Evolutionary conservation across 2,329 filamentous ascomycete genomes (phyloP).

Genomic region (Fusarium buharicum): DNA sequence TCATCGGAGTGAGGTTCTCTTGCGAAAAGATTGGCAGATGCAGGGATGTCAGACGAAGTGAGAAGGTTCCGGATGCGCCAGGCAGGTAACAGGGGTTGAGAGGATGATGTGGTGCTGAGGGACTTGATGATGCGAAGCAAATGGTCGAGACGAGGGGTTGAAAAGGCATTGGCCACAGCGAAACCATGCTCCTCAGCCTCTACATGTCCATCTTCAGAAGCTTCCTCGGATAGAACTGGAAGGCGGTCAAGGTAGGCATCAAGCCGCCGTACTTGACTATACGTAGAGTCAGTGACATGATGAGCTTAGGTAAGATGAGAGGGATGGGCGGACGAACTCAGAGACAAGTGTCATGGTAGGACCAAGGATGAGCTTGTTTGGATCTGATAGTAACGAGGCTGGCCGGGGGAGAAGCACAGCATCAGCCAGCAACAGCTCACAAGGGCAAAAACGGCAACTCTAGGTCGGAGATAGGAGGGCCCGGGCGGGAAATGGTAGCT

Average conservation of each 20-base stretch:
- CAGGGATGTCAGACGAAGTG: constrained; percentile 68
- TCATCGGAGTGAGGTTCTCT: constrained; percentile 40
- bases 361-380: constrained; percentile 24
- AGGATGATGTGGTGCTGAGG: constrained; percentile 75
- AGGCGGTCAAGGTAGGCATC: constrained; percentile 74
- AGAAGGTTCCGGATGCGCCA: constrained; percentile 71
- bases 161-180: constrained; percentile 55
- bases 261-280: constrained; percentile 69
- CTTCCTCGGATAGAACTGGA: constrained; percentile 53
- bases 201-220: constrained; percentile 55
- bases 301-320: constrained; percentile 12
- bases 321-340: constrained; percentile 43
- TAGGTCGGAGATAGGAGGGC: constrained; percentile 15
- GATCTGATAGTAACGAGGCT: constrained; percentile 22
- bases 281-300: constrained; percentile 31
- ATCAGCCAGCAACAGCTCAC: constrained; percentile 29
- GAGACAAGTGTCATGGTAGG: constrained; percentile 46
- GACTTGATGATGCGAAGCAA: constrained; percentile 75
- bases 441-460: constrained; percentile 11
- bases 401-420: constrained; percentile 17
- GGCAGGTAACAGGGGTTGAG: constrained; percentile 69
- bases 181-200: constrained; percentile 51
- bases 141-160: constrained; percentile 66
- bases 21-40: constrained; percentile 50
- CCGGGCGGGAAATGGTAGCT: constrained; percentile 1